Evolutionary conservation across 768 basidiomycete genomes (phyloP).

Genomic region (Mycena capillaripes): DNA sequence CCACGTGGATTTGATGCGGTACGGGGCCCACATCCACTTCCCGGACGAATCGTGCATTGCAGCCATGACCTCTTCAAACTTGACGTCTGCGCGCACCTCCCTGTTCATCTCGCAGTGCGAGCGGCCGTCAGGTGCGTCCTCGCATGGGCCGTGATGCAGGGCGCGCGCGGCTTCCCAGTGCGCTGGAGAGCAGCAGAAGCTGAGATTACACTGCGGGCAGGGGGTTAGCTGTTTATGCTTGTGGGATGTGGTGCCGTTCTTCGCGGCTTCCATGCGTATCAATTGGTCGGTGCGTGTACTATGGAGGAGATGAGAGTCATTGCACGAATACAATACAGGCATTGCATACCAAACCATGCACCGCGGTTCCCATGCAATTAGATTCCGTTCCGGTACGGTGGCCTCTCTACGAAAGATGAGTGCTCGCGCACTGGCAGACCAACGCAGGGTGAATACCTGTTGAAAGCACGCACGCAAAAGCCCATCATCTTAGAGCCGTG

Average conservation of each 20-base stretch:
- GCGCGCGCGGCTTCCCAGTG: constrained; percentile 8
- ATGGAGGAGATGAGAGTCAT: not conserved
- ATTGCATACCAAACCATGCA: not conserved
- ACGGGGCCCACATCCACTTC: not conserved
- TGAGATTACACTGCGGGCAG: not conserved
- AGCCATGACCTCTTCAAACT: not conserved
- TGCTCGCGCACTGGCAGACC: not conserved
- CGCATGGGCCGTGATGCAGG: not conserved
- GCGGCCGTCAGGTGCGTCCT: not conserved
- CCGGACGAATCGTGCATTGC: not conserved
- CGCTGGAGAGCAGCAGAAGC: constrained; percentile 10
- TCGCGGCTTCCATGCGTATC: not conserved
- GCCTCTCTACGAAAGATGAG: not conserved
- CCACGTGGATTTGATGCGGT: not conserved
- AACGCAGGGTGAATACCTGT: not conserved
- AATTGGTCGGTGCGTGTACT: not conserved
- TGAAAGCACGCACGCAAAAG: not conserved
- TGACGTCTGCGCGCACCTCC: not conserved
- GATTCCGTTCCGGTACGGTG: not conserved
- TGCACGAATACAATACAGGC: not conserved
- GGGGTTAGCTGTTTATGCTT: not conserved
- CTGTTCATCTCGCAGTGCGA: not conserved
- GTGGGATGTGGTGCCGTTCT: not conserved
- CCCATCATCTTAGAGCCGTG: not conserved
- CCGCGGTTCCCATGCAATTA: not conserved